phyloP scores from a whole-genome alignment of 73 alveolate genomes.

The Paramecium sexaurelia region DNA sequence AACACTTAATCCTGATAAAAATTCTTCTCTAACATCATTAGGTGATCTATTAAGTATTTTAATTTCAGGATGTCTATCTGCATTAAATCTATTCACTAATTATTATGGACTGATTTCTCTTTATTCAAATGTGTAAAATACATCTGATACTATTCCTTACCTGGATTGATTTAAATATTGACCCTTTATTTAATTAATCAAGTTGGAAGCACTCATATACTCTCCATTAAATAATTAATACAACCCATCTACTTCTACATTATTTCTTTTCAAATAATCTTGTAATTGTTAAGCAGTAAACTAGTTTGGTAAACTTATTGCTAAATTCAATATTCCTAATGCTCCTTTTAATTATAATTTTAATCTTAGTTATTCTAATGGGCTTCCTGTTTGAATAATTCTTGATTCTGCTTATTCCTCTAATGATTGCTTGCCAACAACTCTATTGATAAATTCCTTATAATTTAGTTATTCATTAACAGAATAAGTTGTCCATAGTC shows the following conservation, averaged over 20 bases:
- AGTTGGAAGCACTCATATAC: slow-evolving; percentile 33
- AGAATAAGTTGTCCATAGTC: background rate
- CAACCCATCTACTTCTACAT: background rate
- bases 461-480: background rate
- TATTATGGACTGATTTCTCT: slow-evolving; percentile 11
- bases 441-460: slow-evolving; percentile 15
- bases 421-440: background rate
- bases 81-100: background rate
- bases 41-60: slow-evolving; percentile 1
- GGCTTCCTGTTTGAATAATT: background rate
- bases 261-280: background rate
- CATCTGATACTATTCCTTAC: background rate
- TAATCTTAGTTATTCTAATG: background rate
- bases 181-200: slow-evolving; percentile 20
- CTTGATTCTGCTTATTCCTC: background rate
- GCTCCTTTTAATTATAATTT: slow-evolving; percentile 23
- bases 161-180: slow-evolving; percentile 7
- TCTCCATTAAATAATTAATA: background rate
- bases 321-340: slow-evolving; percentile 15
- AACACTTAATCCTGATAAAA: background rate
- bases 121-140: background rate
- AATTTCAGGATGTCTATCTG: slow-evolving; percentile 42
- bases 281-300: background rate
- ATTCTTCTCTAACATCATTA: slow-evolving; percentile 48
- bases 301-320: slow-evolving; percentile 7